These are phyloP conservation scores for Abrus precatorius DNA, from an alignment of 306 rosid genomes.

Conservation along the genomic window DNA sequence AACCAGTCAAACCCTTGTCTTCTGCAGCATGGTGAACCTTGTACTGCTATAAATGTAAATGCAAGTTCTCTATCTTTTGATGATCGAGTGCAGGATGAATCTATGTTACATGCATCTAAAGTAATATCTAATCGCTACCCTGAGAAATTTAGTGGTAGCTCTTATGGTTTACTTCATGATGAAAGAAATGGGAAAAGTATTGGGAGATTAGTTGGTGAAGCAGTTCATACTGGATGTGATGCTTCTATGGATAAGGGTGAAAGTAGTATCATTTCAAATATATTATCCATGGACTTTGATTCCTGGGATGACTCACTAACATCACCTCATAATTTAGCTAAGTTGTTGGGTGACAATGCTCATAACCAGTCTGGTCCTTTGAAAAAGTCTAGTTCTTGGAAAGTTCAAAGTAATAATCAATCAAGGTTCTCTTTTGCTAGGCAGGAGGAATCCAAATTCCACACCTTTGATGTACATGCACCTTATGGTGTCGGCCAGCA, in stretches of 20 bases:
- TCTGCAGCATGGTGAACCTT: constrained; percentile 58
- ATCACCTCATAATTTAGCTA: constrained; percentile 78
- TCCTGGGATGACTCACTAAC: constrained; percentile 84
- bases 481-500: constrained; percentile 64
- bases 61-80: constrained; percentile 62
- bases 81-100: constrained; percentile 56
- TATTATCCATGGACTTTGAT: constrained; percentile 86
- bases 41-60: constrained; percentile 60
- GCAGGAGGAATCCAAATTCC: constrained; percentile 78
- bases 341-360: constrained; percentile 72
- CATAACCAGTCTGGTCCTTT: constrained; percentile 62
- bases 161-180: constrained; percentile 61
- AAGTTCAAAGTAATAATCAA: constrained; percentile 80
- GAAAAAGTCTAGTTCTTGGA: constrained; percentile 78
- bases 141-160: constrained; percentile 61
- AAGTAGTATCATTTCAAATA: constrained; percentile 92
- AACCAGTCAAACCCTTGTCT: constrained; percentile 54
- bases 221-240: constrained; percentile 59
- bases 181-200: constrained; percentile 61
- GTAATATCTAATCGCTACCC: constrained; percentile 67
- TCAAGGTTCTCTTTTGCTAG: constrained; percentile 97
- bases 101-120: constrained; percentile 58
- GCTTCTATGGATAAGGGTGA: constrained; percentile 82
- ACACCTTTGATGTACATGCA: constrained; percentile 65
- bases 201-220: constrained; percentile 69